Conservation (phyloP, 345 rosid species). For the Salix brachista region DNA sequence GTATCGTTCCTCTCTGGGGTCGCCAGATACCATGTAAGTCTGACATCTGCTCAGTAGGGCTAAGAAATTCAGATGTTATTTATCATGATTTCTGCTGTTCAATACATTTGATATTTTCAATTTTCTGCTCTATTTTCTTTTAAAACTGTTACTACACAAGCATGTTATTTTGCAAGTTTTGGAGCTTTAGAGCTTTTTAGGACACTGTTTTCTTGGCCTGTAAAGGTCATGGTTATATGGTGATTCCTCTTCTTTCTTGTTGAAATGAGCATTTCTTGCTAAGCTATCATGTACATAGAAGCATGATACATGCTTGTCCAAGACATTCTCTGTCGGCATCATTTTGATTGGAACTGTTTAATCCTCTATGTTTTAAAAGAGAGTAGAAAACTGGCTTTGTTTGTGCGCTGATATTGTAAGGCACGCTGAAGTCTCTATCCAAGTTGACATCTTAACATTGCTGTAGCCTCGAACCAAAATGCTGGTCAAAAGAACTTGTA, state of each 20-base stretch:
- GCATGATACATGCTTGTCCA: too few relatives aligned
- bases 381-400: too few relatives aligned
- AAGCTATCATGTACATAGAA: not conserved
- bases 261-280: not conserved
- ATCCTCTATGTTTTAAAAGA: too few relatives aligned
- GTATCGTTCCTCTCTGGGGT: slow-evolving; percentile 95
- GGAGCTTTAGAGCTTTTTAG: not conserved
- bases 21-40: slow-evolving; percentile 98
- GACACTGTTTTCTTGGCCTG: not conserved
- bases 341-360: too few relatives aligned
- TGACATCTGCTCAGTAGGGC: not conserved
- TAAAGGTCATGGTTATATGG: not conserved
- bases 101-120: not conserved
- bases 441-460: too few relatives aligned
- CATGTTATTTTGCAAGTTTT: not conserved
- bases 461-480: not conserved
- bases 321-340: too few relatives aligned
- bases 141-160: not conserved
- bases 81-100: not conserved
- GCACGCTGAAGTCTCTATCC: too few relatives aligned
- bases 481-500: not conserved
- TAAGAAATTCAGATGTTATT: not conserved
- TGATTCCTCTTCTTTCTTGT: not conserved
- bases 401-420: too few relatives aligned
- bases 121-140: not conserved